Base-by-base conservation (phyloP, 371 early-diverging fungal species). In the Mucor plumbeus region DNA sequence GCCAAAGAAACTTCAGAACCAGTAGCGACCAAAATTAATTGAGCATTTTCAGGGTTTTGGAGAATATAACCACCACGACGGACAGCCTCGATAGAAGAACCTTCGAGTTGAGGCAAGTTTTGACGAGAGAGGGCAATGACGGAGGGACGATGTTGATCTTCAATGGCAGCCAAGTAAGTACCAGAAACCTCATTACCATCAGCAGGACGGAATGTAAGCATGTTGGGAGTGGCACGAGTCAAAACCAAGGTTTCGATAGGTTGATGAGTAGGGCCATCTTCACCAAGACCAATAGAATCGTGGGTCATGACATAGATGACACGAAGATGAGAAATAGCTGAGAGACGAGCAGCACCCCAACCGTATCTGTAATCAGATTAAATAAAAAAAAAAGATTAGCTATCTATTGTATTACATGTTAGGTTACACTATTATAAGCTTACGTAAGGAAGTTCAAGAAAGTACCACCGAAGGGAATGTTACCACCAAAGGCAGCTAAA, bases 241-340 rank as follows among this genome's bases (percentile, higher is more conserved):
- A 90, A 83, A 44, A 99, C 90, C 71, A 99, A 75, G n/a, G 96
- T 96, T 82, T 99, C 99, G 59, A 99, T 92, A 7, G 99, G 99
- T 81, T 99, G 99, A 85, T 99, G 99, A 50, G 99, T 99, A 35
- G 99, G 99, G 6, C 99, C 99, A 80, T 99, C 99, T 82, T 99
- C 99, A 75, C 94, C 94, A 36, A 98, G 87, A 72, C 98, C 99
- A 71, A 99, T 97, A 33, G 99, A 98, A 86, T 99, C 99, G 89
- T 99, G 99, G 59, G 99, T 99, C 94, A 97, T 94, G 76, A 99
- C 91, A 87, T 97, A 97, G 68, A 98, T 74, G 55, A 96, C 94
- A 41, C 94, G 96, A 63, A 92, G 87, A 41, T 92, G 85, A 58
- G 95, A 90, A 59, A 99, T 81, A 13, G 98, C 97, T 64, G 94